phyloP scores from a whole-genome alignment of 805 yeast genomes.

The Schwanniomyces polymorphus region DNA sequence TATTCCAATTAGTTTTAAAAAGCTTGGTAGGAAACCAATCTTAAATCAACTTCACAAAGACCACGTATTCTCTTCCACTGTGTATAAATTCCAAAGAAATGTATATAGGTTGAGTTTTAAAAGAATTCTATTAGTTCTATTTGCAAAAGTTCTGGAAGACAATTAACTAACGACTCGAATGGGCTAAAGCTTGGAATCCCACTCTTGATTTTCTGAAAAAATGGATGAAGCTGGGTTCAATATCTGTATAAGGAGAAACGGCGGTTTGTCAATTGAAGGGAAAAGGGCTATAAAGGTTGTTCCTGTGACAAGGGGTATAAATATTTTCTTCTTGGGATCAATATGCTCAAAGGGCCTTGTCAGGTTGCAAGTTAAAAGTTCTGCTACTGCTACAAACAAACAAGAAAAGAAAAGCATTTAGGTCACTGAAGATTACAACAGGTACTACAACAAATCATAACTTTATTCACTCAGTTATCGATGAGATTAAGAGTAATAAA shows the following conservation, averaged over 20 bases:
- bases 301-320: neutral
- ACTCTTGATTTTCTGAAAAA: neutral
- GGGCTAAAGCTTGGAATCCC: neutral
- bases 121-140: neutral
- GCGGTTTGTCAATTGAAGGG: neutral
- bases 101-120: neutral
- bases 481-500: neutral
- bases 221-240: neutral
- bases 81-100: neutral
- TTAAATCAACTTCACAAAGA: neutral
- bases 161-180: neutral
- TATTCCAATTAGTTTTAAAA: neutral
- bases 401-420: neutral
- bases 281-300: neutral
- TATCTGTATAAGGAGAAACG: neutral
- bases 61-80: neutral
- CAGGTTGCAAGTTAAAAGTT: neutral
- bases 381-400: neutral
- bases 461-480: neutral
- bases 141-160: neutral
- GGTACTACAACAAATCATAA: neutral
- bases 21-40: neutral
- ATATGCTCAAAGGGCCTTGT: neutral
- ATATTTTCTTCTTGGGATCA: neutral
- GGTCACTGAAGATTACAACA: neutral